phyloP scores from a whole-genome alignment of 2,329 filamentous ascomycete genomes.

The Aspergillus bombycis region DNA sequence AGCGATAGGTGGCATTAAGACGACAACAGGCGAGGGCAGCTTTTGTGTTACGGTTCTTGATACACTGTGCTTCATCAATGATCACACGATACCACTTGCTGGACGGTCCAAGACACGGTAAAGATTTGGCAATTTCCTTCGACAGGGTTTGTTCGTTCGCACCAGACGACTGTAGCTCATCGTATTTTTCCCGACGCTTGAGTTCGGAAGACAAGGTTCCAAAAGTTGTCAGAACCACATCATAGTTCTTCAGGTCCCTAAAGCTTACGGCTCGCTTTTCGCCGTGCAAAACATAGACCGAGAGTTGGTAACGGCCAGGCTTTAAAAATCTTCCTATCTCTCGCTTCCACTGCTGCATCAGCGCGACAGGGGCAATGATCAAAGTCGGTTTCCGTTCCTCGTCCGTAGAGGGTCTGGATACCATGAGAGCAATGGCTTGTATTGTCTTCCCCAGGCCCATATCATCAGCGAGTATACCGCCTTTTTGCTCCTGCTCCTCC shows the following conservation, averaged over 20 bases:
- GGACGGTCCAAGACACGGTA: slow-evolving; percentile 63
- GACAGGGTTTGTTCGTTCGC: slow-evolving; percentile 31
- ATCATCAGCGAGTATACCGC: slow-evolving; percentile 76
- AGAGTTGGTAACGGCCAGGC: slow-evolving; percentile 57
- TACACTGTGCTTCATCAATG: slow-evolving; percentile 77
- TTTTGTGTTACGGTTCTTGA: slow-evolving; percentile 73
- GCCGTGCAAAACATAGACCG: slow-evolving; percentile 71
- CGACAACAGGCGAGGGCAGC: slow-evolving; percentile 62
- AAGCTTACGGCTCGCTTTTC: slow-evolving; percentile 61
- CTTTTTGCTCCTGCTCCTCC: slow-evolving; percentile 71
- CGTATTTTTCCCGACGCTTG: slow-evolving; percentile 61
- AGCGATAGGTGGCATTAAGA: slow-evolving; percentile 65
- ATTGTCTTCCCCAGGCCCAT: slow-evolving; percentile 88
- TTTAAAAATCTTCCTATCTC: slow-evolving; percentile 76
- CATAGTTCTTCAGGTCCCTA: slow-evolving; percentile 64
- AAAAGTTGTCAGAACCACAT: slow-evolving; percentile 80
- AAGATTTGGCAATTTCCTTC: slow-evolving; percentile 35
- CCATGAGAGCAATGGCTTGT: slow-evolving; percentile 76
- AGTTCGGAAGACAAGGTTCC: slow-evolving; percentile 70
- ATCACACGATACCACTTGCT: slow-evolving; percentile 70
- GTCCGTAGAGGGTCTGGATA: slow-evolving; percentile 65
- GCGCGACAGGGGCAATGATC: slow-evolving; percentile 77
- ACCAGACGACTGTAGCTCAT: slow-evolving; percentile 54
- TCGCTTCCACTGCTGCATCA: slow-evolving; percentile 82
- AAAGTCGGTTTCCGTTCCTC: slow-evolving; percentile 71